A percentile compares a stretch with the other conserved stretches of the same genome.
Conservation (phyloP, 192 early-diverging fungal genomes). For the Funneliformis mosseae region DNA sequence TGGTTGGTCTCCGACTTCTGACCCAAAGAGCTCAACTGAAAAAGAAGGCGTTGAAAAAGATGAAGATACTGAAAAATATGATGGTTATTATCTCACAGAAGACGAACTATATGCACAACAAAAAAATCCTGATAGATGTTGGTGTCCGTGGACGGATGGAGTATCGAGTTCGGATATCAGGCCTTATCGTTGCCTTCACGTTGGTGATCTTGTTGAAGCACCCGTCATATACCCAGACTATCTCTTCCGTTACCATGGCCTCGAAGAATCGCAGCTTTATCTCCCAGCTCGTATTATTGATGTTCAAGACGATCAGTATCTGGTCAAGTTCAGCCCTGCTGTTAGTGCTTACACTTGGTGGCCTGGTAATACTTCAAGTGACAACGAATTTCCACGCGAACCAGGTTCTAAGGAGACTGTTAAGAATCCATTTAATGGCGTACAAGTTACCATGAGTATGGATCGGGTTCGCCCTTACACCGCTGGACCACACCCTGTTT, state of each 20-base stretch:
- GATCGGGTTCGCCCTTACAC: constrained; percentile 16
- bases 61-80: neutral
- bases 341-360: constrained; percentile 27
- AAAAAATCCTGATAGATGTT: constrained; percentile 2
- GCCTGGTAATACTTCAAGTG: constrained; percentile 13
- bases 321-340: constrained; percentile 22
- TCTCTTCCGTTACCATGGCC: neutral
- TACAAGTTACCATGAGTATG: constrained; percentile 13
- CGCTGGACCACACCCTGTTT: neutral
- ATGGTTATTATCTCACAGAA: neutral
- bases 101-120: neutral
- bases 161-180: neutral
- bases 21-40: neutral
- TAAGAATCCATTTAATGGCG: constrained; percentile 4
- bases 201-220: constrained; percentile 28
- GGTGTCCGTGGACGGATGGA: constrained; percentile 21
- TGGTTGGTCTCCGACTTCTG: neutral
- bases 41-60: neutral
- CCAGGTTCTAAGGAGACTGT: constrained; percentile 8
- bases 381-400: neutral
- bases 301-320: constrained; percentile 18
- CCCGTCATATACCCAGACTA: constrained; percentile 32
- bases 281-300: constrained; percentile 27
- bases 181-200: constrained; percentile 28
- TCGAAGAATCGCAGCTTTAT: constrained; percentile 25